Evolutionary conservation across 352 stramenopile species (phyloP).

Genomic region (Pythium biforme): DNA sequence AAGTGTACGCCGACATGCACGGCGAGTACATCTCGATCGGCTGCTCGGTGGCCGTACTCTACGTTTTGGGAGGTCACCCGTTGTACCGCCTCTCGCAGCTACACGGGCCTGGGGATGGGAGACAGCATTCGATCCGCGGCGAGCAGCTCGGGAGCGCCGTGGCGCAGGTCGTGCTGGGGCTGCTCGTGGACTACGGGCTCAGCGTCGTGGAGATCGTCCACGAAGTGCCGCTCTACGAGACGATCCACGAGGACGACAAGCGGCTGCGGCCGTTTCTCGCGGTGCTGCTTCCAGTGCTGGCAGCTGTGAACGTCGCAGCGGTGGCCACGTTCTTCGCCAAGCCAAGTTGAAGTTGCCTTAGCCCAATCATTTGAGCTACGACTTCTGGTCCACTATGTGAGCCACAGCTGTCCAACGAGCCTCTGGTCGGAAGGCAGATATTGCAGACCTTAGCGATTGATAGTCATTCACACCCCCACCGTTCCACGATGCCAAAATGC

Average conservation of each 20-base stretch:
- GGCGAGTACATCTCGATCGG: slow-evolving; percentile 49
- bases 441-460: no score
- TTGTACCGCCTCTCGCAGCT: slow-evolving; percentile 22
- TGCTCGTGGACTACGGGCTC: slow-evolving; percentile 28
- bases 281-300: slow-evolving; percentile 28
- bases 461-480: no score
- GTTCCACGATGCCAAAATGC: no score
- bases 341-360: neutral
- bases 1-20: slow-evolving; percentile 53
- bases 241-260: slow-evolving; percentile 30
- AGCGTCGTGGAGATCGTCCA: slow-evolving; percentile 39
- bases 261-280: slow-evolving; percentile 26
- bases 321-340: slow-evolving; percentile 13
- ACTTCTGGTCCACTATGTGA: no score
- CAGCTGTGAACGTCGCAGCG: slow-evolving; percentile 30
- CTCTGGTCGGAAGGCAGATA: no score
- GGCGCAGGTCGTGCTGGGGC: slow-evolving; percentile 11
- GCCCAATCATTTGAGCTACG: no score
- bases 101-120: neutral
- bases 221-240: slow-evolving; percentile 40
- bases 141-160: slow-evolving; percentile 12
- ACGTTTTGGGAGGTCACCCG: slow-evolving; percentile 27
- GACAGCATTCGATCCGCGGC: neutral
- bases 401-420: no score
- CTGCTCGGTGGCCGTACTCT: slow-evolving; percentile 28